Percentiles rank a stretch among this genome's conserved stretches.
phyloP scores from a whole-genome alignment of 31 red algal species.

The Bonnemaisonia californica region DNA sequence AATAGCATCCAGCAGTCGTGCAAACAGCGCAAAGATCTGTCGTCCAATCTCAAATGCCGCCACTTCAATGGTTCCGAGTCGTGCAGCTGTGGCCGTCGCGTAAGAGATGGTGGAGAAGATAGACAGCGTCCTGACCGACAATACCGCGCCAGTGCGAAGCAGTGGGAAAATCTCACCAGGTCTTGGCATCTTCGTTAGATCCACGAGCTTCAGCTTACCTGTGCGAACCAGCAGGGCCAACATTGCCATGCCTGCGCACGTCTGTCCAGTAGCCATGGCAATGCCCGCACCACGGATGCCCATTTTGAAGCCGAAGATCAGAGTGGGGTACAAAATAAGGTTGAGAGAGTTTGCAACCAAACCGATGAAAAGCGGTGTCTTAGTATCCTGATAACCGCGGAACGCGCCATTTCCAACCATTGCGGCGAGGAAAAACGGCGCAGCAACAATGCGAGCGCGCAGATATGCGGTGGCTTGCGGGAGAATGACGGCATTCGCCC shows the following conservation, averaged over 20 bases:
- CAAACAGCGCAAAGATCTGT: slow-evolving; percentile 86
- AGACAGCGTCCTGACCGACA: slow-evolving; percentile 87
- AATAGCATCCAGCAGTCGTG: slow-evolving; percentile 84
- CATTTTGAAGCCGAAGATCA: slow-evolving; percentile 86
- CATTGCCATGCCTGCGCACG: slow-evolving; percentile 54
- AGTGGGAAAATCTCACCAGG: slow-evolving; percentile 78
- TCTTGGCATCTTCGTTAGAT: slow-evolving; percentile 59
- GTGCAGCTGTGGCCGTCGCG: slow-evolving; percentile 85
- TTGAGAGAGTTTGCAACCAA: slow-evolving; percentile 87
- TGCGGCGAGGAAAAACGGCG: slow-evolving; percentile 83
- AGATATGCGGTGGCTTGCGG: slow-evolving; percentile 84
- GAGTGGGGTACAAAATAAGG: slow-evolving; percentile 81
- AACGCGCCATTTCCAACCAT: slow-evolving; percentile 96
- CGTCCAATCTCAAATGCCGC: slow-evolving; percentile 91
- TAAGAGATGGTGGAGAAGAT: slow-evolving; percentile 86
- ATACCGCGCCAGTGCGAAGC: slow-evolving; percentile 75
- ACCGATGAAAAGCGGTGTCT: slow-evolving; percentile 82
- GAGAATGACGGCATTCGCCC: slow-evolving; percentile 80
- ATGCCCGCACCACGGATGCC: slow-evolving; percentile 90
- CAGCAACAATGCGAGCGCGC: slow-evolving; percentile 76
- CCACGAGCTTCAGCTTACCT: slow-evolving; percentile 48
- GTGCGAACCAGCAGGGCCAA: slow-evolving; percentile 67
- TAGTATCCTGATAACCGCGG: slow-evolving; percentile 91
- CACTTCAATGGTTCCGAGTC: slow-evolving; percentile 70
- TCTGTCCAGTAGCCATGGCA: slow-evolving; percentile 87